Percentiles rank a stretch among this genome's conserved stretches.
These are phyloP conservation scores for Podila horticola DNA, from an alignment of 192 early-diverging fungal species.

Conservation along the genomic window DNA sequence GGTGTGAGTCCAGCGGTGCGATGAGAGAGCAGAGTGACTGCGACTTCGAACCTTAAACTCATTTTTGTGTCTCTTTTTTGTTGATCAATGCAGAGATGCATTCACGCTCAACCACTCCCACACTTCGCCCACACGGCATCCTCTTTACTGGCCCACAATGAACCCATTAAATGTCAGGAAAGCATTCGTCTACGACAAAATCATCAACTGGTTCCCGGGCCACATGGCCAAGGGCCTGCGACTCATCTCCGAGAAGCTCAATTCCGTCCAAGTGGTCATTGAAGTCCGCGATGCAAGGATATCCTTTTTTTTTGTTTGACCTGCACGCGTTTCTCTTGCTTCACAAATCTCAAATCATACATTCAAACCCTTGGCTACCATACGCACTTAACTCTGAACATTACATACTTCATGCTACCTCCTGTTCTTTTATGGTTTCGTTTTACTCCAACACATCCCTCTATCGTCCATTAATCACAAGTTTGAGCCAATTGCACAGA, in stretches of 20 bases:
- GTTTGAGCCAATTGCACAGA: conserved; percentile 74
- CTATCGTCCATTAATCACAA: conserved; percentile 89
- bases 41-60: no score
- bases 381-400: conserved; percentile 3
- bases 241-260: conserved; percentile 76
- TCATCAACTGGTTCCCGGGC: conserved; percentile 90
- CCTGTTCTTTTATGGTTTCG: neutral
- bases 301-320: conserved; percentile 42
- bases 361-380: no score
- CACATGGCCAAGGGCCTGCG: conserved; percentile 87
- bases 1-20: no score
- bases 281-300: conserved; percentile 94
- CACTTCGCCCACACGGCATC: neutral
- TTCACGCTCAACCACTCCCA: neutral
- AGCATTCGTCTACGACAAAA: conserved; percentile 64
- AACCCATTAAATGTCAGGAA: conserved; percentile 33
- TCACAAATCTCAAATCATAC: neutral
- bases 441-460: conserved; percentile 69
- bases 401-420: neutral
- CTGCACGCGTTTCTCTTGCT: neutral
- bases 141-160: conserved; percentile 1
- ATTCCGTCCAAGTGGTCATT: conserved; percentile 84
- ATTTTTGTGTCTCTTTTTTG: no score
- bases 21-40: no score
- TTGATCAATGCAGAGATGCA: neutral